Evolutionary conservation across 2,329 filamentous ascomycete genomes (phyloP).

Genomic region (Mariannaea elegans): DNA sequence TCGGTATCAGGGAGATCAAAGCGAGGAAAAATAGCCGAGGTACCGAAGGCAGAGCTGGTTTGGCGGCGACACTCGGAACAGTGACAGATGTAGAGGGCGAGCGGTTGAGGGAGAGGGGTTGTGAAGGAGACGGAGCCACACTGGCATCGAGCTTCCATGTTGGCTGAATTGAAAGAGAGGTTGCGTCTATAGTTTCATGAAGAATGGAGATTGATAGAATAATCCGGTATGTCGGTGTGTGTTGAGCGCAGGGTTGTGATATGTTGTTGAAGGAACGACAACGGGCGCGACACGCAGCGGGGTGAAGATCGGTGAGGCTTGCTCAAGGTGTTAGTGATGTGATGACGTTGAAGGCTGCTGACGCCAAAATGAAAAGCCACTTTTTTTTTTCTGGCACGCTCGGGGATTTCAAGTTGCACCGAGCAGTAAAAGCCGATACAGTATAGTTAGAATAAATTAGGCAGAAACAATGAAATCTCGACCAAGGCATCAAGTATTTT

Average conservation of each 20-base stretch:
- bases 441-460: no score
- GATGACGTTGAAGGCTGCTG: conserved; percentile 20
- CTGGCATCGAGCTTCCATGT: conserved; percentile 70
- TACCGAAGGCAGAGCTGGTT: conserved; percentile 72
- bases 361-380: conserved; percentile 5
- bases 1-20: conserved; percentile 64
- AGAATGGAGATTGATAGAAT: no score
- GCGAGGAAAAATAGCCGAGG: conserved; percentile 75
- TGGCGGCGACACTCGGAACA: conserved; percentile 73
- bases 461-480: no score
- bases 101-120: conserved; percentile 66
- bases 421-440: no score
- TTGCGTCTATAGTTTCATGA: no score
- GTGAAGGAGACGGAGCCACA: conserved; percentile 71
- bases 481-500: no score
- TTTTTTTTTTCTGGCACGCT: conserved; percentile 4
- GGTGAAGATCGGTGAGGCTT: no score
- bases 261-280: no score
- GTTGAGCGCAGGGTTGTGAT: no score
- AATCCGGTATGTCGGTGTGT: no score
- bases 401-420: no score
- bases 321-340: no score
- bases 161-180: conserved; percentile 2
- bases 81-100: conserved; percentile 77
- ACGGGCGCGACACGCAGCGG: not conserved